phyloP scores from a whole-genome alignment of 306 rosid genomes.

The Cotoneaster glaucophyllus region DNA sequence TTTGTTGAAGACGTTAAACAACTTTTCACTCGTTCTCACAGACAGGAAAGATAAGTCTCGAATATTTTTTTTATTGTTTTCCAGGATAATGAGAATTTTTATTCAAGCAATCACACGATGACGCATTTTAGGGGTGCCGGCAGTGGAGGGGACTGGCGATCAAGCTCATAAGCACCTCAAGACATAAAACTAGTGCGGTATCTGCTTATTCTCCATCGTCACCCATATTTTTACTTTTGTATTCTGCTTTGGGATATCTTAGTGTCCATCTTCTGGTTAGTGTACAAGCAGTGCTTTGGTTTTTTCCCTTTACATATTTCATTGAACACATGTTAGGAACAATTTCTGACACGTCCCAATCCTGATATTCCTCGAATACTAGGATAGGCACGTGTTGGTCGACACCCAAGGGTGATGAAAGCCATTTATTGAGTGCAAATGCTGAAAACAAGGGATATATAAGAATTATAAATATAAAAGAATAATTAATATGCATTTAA shows the following conservation, averaged over 20 bases:
- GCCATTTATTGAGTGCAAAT: no score
- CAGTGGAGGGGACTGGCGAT: conserved; percentile 60
- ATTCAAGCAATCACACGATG: conserved; percentile 40
- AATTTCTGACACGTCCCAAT: no score
- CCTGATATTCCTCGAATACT: no score
- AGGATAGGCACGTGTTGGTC: no score
- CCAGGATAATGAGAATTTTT: conserved; percentile 60
- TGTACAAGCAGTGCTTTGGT: conserved; percentile 41
- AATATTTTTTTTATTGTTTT: conserved; percentile 8
- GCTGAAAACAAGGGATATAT: no score
- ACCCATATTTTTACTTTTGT: conserved; percentile 7
- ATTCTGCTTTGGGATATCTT: conserved; percentile 7
- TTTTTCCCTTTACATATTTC: conserved; percentile 20
- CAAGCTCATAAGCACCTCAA: conserved; percentile 74
- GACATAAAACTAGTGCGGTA: conserved; percentile 26
- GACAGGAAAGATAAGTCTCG: neutral
- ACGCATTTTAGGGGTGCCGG: conserved; percentile 61
- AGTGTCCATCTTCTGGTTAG: conserved; percentile 20
- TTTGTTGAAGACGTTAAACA: no score
- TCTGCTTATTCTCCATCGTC: conserved; percentile 9
- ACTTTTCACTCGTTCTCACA: neutral
- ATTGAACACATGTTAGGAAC: conserved; percentile 27
- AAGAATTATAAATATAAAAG: no score
- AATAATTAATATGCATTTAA: no score
- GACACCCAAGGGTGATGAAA: no score